Conservation (phyloP, 192 early-diverging fungal genomes). For the Coemansia sp. region DNA sequence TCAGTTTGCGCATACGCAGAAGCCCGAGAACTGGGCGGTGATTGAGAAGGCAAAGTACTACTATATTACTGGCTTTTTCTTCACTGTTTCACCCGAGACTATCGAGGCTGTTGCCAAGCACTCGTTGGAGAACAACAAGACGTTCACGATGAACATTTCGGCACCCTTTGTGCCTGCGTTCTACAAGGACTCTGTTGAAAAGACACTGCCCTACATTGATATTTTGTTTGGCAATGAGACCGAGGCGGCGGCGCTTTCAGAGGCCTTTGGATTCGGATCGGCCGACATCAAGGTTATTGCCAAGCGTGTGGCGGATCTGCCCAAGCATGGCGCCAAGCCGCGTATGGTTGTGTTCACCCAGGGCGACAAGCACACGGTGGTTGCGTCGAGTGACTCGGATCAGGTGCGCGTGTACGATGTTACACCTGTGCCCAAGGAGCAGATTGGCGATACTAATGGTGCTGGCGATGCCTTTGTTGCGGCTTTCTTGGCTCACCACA, state of each 20-base stretch:
- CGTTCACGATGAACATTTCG: constrained; percentile 90
- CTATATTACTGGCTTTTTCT: constrained; percentile 95
- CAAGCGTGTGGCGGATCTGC: constrained; percentile 73
- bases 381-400: constrained; percentile 60
- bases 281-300: constrained; percentile 81
- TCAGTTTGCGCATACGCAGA: constrained; percentile 61
- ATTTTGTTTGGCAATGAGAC: constrained; percentile 95
- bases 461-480: constrained; percentile 97
- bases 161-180: constrained; percentile 94
- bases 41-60: constrained; percentile 86
- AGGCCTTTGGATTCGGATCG: constrained; percentile 64
- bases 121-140: constrained; percentile 78
- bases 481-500: constrained; percentile 84
- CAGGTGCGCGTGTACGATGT: constrained; percentile 60
- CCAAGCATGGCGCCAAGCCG: constrained; percentile 71
- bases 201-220: constrained; percentile 82
- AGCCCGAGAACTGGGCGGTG: constrained; percentile 77
- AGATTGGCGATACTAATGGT: constrained; percentile 97
- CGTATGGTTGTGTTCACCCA: constrained; percentile 94
- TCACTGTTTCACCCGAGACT: constrained; percentile 84
- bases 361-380: constrained; percentile 47
- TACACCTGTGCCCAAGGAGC: constrained; percentile 53
- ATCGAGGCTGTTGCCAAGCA: constrained; percentile 86
- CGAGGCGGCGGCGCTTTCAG: constrained; percentile 85
- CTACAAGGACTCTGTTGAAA: constrained; percentile 80